Evolutionary conservation across 805 yeast species (phyloP).

Genomic region (Candida multigemmis): DNA sequence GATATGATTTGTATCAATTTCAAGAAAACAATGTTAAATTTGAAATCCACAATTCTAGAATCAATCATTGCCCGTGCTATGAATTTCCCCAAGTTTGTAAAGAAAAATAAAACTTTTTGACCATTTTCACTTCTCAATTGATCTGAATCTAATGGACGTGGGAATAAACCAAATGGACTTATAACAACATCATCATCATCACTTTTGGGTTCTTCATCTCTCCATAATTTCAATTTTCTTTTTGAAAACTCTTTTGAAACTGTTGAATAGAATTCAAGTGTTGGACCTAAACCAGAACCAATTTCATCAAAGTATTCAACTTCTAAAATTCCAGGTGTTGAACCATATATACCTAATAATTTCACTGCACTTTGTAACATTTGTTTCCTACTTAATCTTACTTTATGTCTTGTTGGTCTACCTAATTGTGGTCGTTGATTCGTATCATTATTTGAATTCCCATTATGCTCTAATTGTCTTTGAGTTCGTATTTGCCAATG

Average conservation of each 20-base stretch:
- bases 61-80: constrained; percentile 83
- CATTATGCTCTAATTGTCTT: constrained; percentile 23
- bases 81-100: constrained; percentile 68
- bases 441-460: constrained; percentile 4
- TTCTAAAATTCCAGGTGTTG: constrained; percentile 75
- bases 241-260: constrained; percentile 69
- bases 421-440: constrained; percentile 47
- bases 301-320: constrained; percentile 84
- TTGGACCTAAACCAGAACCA: constrained; percentile 97
- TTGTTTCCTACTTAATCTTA: constrained; percentile 63
- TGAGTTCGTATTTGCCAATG: constrained; percentile 54
- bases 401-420: constrained; percentile 68
- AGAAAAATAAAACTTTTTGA: constrained; percentile 39
- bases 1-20: constrained; percentile 34
- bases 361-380: constrained; percentile 72
- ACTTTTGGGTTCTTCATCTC: constrained; percentile 23
- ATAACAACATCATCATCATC: constrained; percentile 27
- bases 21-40: constrained; percentile 66
- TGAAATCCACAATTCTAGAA: constrained; percentile 78
- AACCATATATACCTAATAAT: constrained; percentile 66
- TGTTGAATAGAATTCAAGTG: constrained; percentile 81
- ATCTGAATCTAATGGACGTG: constrained; percentile 43
- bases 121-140: constrained; percentile 21
- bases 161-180: constrained; percentile 56
- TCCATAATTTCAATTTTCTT: constrained; percentile 60